Evolutionary conservation across 805 yeast genomes (phyloP).

Genomic region (Kodamaea leandrae): DNA sequence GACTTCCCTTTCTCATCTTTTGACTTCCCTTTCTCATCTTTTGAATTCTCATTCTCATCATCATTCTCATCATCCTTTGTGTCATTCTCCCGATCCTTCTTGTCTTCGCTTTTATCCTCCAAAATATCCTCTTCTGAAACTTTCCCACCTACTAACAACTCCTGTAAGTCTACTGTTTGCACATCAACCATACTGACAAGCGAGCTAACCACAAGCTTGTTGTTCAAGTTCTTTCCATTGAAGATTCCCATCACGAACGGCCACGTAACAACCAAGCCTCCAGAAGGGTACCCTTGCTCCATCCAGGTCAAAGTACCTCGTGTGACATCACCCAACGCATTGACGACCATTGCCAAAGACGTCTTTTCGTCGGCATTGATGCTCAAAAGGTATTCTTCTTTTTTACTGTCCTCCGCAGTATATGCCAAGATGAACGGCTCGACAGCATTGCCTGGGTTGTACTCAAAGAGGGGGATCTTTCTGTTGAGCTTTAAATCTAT

Average conservation of each 20-base stretch:
- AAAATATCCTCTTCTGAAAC: background rate
- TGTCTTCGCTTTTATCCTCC: background rate
- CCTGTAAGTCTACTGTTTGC: background rate
- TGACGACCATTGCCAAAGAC: slow-evolving; percentile 41
- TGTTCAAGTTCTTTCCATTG: slow-evolving; percentile 2
- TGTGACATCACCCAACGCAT: slow-evolving; percentile 38
- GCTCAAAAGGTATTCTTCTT: slow-evolving; percentile 34
- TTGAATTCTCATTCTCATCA: background rate
- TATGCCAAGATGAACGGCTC: slow-evolving; percentile 26
- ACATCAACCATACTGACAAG: slow-evolving; percentile 20
- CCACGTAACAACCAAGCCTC: slow-evolving; percentile 34
- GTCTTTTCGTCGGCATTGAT: slow-evolving; percentile 31
- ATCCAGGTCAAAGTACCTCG: slow-evolving; percentile 42
- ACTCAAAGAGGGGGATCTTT: slow-evolving; percentile 36
- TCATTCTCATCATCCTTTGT: background rate
- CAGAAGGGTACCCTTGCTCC: slow-evolving; percentile 33
- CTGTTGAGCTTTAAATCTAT: slow-evolving; percentile 33
- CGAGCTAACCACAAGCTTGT: slow-evolving; percentile 22
- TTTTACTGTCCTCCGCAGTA: slow-evolving; percentile 9
- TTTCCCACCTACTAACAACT: background rate
- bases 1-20: background rate
- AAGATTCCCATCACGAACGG: slow-evolving; percentile 36
- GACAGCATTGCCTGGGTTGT: slow-evolving; percentile 13
- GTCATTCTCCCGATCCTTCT: background rate
- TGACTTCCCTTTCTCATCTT: background rate